These are phyloP conservation scores for Hericium erinaceus DNA, from an alignment of 768 basidiomycete genomes.

Conservation along the genomic window DNA sequence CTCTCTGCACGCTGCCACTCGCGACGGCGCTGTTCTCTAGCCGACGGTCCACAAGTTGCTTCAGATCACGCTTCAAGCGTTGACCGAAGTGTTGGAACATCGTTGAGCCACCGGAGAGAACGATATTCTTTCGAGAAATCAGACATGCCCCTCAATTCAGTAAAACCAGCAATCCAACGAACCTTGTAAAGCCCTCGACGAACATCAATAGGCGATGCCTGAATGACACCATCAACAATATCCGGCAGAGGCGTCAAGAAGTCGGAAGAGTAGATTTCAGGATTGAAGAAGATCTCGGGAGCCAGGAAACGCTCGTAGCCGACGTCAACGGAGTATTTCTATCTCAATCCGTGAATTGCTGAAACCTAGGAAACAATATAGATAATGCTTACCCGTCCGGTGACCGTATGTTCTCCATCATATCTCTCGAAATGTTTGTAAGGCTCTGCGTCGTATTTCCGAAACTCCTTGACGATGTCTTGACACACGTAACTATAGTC, in stretches of 20 bases:
- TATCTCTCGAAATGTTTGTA: slow-evolving; percentile 91
- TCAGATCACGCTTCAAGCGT: slow-evolving; percentile 90
- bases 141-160: slow-evolving; percentile 27
- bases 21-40: slow-evolving; percentile 67
- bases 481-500: slow-evolving; percentile 98
- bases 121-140: slow-evolving; percentile 68
- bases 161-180: not conserved
- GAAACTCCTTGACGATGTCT: slow-evolving; percentile 97
- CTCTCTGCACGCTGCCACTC: slow-evolving; percentile 71
- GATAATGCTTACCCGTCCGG: slow-evolving; percentile 59
- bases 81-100: slow-evolving; percentile 99
- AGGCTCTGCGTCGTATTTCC: slow-evolving; percentile 95
- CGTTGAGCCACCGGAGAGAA: slow-evolving; percentile 92
- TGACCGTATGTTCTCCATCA: slow-evolving; percentile 89
- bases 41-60: slow-evolving; percentile 86
- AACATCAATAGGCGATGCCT: slow-evolving; percentile 93
- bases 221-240: slow-evolving; percentile 94
- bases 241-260: slow-evolving; percentile 94
- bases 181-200: slow-evolving; percentile 95
- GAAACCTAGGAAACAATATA: not conserved
- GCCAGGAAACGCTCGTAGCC: slow-evolving; percentile 99
- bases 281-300: slow-evolving; percentile 99
- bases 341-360: slow-evolving; percentile 1
- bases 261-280: slow-evolving; percentile 95
- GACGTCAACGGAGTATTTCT: slow-evolving; percentile 93